Percentiles rank a stretch among this genome's conserved stretches.
Evolutionary conservation across 306 rosid genomes (phyloP).

Genomic region (Begonia fuchsioides): DNA sequence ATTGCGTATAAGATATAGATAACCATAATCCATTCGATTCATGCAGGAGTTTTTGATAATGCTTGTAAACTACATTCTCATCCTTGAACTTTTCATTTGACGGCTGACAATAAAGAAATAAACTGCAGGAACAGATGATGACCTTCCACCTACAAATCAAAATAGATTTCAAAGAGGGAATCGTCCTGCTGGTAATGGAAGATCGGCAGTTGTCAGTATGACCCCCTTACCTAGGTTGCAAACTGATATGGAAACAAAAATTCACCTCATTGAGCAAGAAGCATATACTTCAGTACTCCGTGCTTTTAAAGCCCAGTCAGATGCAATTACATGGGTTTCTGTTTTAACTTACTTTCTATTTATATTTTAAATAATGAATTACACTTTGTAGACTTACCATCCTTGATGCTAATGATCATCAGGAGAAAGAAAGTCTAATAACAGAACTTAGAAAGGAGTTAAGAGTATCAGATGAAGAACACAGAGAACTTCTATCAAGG

Average conservation of each 20-base stretch:
- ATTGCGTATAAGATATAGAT: too few relatives aligned
- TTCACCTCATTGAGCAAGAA: slow-evolving; percentile 41
- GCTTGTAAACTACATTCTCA: too few relatives aligned
- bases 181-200: slow-evolving; percentile 29
- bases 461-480: slow-evolving; percentile 45
- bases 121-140: slow-evolving; percentile 42
- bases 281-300: slow-evolving; percentile 37
- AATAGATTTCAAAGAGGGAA: slow-evolving; percentile 33
- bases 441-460: slow-evolving; percentile 42
- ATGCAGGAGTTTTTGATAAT: too few relatives aligned
- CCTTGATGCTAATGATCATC: background rate
- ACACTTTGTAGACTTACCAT: too few relatives aligned
- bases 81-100: too few relatives aligned
- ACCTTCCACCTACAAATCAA: slow-evolving; percentile 35
- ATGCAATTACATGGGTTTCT: slow-evolving; percentile 46
- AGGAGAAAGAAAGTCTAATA: slow-evolving; percentile 42
- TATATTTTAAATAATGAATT: too few relatives aligned
- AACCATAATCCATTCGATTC: too few relatives aligned
- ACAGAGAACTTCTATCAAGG: slow-evolving; percentile 34
- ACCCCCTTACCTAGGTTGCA: slow-evolving; percentile 24
- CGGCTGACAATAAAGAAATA: too few relatives aligned
- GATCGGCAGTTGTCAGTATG: slow-evolving; percentile 3
- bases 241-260: slow-evolving; percentile 30
- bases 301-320: slow-evolving; percentile 44
- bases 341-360: background rate